These are phyloP conservation scores for Colletotrichum shisoi DNA, from an alignment of 2,329 filamentous ascomycete genomes.

Conservation along the genomic window DNA sequence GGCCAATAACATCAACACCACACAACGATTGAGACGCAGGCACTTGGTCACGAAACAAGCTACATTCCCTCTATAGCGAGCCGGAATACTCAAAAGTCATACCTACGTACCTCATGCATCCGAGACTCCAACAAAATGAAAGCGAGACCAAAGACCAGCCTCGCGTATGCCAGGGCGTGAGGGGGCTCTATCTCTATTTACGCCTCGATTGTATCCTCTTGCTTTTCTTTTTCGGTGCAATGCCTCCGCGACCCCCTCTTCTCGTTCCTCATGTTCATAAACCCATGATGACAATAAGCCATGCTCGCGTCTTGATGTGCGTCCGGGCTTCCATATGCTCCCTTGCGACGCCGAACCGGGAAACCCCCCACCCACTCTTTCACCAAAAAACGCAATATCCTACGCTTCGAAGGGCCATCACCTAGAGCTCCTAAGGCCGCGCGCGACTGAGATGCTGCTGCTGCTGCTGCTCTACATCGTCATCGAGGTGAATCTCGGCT, in stretches of 20 bases:
- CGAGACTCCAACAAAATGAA: conserved; percentile 30
- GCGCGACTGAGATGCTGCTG: conserved; percentile 40
- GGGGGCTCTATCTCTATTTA: conserved; percentile 39
- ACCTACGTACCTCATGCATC: conserved; percentile 31
- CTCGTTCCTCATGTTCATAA: conserved; percentile 10
- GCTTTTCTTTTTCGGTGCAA: conserved; percentile 30
- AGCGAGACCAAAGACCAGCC: conserved; percentile 22
- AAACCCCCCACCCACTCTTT: not conserved
- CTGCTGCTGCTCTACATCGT: conserved; percentile 45
- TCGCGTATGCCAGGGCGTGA: conserved; percentile 36
- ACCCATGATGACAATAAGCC: not conserved
- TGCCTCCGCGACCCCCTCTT: conserved; percentile 1
- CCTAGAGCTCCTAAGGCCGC: conserved; percentile 10
- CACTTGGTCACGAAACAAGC: conserved; percentile 3
- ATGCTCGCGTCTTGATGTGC: not conserved
- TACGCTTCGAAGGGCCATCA: not conserved
- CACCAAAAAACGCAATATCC: conserved; percentile 2
- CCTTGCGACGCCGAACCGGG: not conserved
- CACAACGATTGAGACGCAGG: not conserved
- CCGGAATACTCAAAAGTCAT: conserved; percentile 32
- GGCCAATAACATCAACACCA: not conserved
- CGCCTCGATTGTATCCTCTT: conserved; percentile 36
- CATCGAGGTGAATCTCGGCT: conserved; percentile 60
- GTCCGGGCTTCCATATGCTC: not conserved
- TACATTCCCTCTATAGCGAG: conserved; percentile 21